phyloP scores from a whole-genome alignment of 2,329 filamentous ascomycete genomes.

The Alternaria dauci region DNA sequence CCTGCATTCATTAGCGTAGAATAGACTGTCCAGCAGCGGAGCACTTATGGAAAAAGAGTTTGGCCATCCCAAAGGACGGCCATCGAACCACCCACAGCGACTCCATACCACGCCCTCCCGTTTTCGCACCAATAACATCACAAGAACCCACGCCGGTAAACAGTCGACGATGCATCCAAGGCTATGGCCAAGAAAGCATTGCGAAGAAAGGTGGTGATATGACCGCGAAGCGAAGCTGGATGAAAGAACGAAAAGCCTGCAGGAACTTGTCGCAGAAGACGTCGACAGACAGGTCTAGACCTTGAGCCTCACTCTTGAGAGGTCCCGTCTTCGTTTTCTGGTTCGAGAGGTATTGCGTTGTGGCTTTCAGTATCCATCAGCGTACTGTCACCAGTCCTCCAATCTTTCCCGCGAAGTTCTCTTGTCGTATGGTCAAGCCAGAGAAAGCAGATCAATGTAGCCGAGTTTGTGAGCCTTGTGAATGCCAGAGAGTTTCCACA shows the following conservation, averaged over 20 bases:
- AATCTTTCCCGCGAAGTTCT: conserved; percentile 14
- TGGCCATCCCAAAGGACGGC: conserved; percentile 41
- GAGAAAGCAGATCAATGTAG: conserved; percentile 23
- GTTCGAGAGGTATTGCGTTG: conserved; percentile 16
- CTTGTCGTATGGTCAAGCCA: conserved; percentile 18
- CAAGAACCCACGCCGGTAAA: conserved; percentile 10
- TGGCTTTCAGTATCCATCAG: conserved; percentile 8
- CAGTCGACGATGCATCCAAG: conserved; percentile 20
- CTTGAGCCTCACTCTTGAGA: conserved; percentile 54
- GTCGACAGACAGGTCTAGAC: conserved; percentile 50
- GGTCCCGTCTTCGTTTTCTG: conserved; percentile 41
- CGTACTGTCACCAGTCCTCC: conserved; percentile 24
- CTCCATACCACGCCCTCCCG: conserved; percentile 29
- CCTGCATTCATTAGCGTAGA: conserved; percentile 35
- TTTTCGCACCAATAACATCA: conserved; percentile 20
- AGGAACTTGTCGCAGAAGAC: conserved; percentile 23
- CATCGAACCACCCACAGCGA: conserved; percentile 25
- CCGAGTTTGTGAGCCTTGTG: conserved; percentile 13
- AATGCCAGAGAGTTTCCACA: conserved; percentile 26
- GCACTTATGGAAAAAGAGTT: conserved; percentile 54
- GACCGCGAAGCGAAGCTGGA: conserved; percentile 23
- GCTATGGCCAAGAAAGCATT: conserved; percentile 31
- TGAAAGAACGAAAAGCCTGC: conserved; percentile 14
- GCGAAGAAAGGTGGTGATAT: conserved; percentile 17
- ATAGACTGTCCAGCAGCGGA: conserved; percentile 22